Evolutionary conservation across 352 stramenopile species (phyloP), one percentile per base, ranked within the genome.

Genomic region (Phytopythium litorale): DNA sequence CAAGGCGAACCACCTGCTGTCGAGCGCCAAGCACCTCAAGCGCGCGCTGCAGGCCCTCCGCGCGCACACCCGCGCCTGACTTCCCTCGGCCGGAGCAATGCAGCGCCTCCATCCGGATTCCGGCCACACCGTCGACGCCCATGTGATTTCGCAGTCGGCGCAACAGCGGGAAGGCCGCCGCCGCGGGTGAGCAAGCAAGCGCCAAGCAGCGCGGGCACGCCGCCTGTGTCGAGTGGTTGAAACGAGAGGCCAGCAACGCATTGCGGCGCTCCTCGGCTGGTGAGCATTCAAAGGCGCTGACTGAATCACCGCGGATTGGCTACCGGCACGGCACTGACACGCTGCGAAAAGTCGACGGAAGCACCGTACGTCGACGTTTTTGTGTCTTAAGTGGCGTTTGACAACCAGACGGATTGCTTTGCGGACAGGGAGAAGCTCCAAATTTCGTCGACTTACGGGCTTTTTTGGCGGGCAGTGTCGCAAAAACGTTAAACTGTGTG

Each of bases 1-100:
- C 7, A 77, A 72, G 30, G 84, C 73, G n/a, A 92, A 91, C 68
- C 84, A 92, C 73, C 45, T 92, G 72, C 68, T 92, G 46, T 79
- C 78, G 45, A 90, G 88, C 65, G 79, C 79, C 1, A 89, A 87
- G 59, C 84, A 90, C 52, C 65, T 91, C 30, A 92, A 92, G 67
- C 81, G 78, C 61, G 79, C 77, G 15, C 46, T 89, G 50, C 64
- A 71, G 50, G 81, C 72, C 49, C 84, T 92, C 21, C 49, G 65
- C 58, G 58, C 75, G 13, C 70, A 79, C 57, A 57, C 72, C 55
- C 53, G 48, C 40, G 63, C 42, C 23, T 52, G 45, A 52, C 8
- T 9, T 15, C 8, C 35, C 35, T 40, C 9, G 4, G 35, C 9
- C 6, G 35, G 12, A 15, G 9, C 6, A 15, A 40, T 9, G 35